Evolutionary conservation across 805 yeast genomes (phyloP), one percentile per base, ranked within the genome.

Genomic region (Saccharomycopsis capsularis): DNA sequence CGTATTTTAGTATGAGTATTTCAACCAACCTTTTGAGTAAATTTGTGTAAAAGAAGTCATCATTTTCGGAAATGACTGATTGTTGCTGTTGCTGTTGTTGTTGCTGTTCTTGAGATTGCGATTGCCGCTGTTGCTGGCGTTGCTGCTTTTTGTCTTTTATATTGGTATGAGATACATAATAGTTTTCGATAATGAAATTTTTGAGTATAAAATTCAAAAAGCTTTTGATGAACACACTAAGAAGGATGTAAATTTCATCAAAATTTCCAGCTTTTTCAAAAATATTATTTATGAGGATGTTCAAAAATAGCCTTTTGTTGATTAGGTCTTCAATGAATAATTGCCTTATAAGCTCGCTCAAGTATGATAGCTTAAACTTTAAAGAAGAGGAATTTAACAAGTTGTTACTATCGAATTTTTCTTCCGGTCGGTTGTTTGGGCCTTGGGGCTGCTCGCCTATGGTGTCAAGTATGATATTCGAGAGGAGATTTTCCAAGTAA

Each of bases 291-390:
- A 83, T 73, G 1, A 82, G 63, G 79, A 93, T 80, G 24, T 76
- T 71, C 24, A 87, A 67, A 52, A 89, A 82, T 5, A 70, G 64
- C 21, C 72, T 73, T 44, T 73, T 72, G 59, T 85, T 90, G 19
- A 91, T 60, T 42, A 91, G 65, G 21, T 74, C 73, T 57, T 87
- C 88, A 37, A 81, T 66, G 65, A 79, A 88, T 18, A 93, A 68
- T 40, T 85, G 76, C 16, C 82, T 79, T 0, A 78, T 60, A 30
- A 86, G 73, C 15, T 76, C 73, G 15, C 84, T 60, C 47, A 82
- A 65, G 60, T 86, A 89, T 32, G 75, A 70, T 41, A 87, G 69
- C 46, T 75, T 76, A 5, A 57, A 57, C 58, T 71, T 73, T 81
- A 78, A 76, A 1, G 55, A 27, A 7, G 39, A 38, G 4, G 62